Conservation (phyloP, 202 grass and related monocot species). For the Hordeum pubiflorum region DNA sequence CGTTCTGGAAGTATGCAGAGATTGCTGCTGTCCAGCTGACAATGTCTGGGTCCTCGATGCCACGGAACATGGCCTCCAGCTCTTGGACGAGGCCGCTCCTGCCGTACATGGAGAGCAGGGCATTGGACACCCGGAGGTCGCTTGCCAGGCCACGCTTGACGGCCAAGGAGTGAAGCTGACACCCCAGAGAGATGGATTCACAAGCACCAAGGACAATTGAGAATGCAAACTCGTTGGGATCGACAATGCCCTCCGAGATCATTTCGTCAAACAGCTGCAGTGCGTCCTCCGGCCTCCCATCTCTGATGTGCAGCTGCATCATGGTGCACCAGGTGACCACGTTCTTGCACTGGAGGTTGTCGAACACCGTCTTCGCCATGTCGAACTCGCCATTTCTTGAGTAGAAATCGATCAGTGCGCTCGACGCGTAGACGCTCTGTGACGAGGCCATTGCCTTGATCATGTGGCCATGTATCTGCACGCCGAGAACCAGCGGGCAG, state of each 20-base stretch:
- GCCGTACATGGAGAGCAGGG: slow-evolving; percentile 69
- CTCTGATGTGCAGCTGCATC: slow-evolving; percentile 48
- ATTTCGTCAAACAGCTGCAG: slow-evolving; percentile 38
- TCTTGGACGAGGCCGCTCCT: slow-evolving; percentile 42
- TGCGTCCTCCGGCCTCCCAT: slow-evolving; percentile 36
- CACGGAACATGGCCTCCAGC: slow-evolving; percentile 20
- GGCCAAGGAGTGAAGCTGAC: slow-evolving; percentile 44
- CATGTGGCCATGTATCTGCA: slow-evolving; percentile 65
- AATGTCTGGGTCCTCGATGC: slow-evolving; percentile 43
- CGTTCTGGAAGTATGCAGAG: slow-evolving; percentile 65
- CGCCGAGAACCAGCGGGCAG: slow-evolving; percentile 31
- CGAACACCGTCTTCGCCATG: slow-evolving; percentile 40
- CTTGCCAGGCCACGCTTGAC: slow-evolving; percentile 39
- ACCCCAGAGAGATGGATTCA: slow-evolving; percentile 25
- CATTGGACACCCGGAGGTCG: slow-evolving; percentile 57
- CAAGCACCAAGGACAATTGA: slow-evolving; percentile 56
- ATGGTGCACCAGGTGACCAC: slow-evolving; percentile 71
- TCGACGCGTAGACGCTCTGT: slow-evolving; percentile 42
- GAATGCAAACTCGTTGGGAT: slow-evolving; percentile 59
- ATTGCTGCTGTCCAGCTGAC: slow-evolving; percentile 66
- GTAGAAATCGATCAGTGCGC: slow-evolving; percentile 61
- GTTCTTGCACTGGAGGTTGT: slow-evolving; percentile 48
- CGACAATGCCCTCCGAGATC: slow-evolving; percentile 25
- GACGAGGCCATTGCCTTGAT: slow-evolving; percentile 38
- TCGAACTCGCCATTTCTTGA: slow-evolving; percentile 35